Base-by-base conservation (phyloP, 306 rosid species). In the Gastrolobium bilobum region DNA sequence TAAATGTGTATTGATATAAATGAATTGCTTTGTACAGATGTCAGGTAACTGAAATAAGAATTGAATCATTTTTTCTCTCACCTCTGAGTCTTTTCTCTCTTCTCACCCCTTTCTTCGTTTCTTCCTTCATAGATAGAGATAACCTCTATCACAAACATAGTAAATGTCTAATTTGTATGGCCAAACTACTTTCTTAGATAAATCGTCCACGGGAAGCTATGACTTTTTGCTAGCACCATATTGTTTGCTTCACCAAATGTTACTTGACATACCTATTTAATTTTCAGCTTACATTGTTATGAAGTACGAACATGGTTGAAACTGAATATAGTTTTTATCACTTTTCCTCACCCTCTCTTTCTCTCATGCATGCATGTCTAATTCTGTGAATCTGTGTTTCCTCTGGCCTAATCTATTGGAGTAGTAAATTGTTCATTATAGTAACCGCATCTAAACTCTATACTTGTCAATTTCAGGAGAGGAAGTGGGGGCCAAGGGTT, bases 401-500 rank as follows among this genome's bases (percentile, higher is more conserved):
- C 51, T 40, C 56, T 56, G 29, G 57, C 60, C 44, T 80, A 68
- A 20, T 85, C 39, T 77, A 63, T 56, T 73, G 68, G 30, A 3
- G 59, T 68, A n/a, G 60, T 60, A 5, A 59, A 31, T n/a, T n/a
- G 26, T 35, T 78, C 61, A 66, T n/a, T 75, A 31, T 54, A 58
- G 7, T 10, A 68, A 40, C 66, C 37, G 46, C 57, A 75, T 71
- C 71, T 75, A 50, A 81, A 52, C 40, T 64, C 39, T 37, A 39
- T 71, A 20, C 68, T 47, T 67, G 46, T 66, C 71, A 64, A 74
- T 82, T 79, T 78, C 90, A 95, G 98, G 96, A 91, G 94, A 90
- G 98, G 98, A 81, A 85, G 91, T 54, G 99, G 98, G 38, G 99
- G 98, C 3, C 96, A 86, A 76, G 99, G 99, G 58, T 95, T 95